These are phyloP conservation scores for Boletus sp. DNA, from an alignment of 768 basidiomycete genomes.

Conservation along the genomic window DNA sequence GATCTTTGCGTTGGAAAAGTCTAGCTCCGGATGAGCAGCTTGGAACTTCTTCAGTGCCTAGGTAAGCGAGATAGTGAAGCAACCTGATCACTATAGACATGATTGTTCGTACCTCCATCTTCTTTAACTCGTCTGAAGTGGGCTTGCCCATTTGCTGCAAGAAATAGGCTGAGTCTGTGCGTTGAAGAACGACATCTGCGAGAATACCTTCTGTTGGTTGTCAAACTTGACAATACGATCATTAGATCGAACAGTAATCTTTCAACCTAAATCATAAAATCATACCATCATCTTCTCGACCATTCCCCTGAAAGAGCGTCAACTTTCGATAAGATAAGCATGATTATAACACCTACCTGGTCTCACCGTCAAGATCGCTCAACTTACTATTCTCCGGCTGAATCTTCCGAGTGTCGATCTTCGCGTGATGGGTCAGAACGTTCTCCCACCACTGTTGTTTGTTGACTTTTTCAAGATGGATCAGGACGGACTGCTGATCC, in stretches of 20 bases:
- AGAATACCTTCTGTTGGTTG: conserved; percentile 42
- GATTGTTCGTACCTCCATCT: conserved; percentile 65
- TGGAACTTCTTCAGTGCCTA: conserved; percentile 89
- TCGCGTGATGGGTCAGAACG: conserved; percentile 91
- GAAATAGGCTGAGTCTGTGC: not conserved
- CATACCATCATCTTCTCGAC: conserved; percentile 99
- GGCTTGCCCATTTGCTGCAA: conserved; percentile 91
- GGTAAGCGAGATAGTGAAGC: not conserved
- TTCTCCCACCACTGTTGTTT: conserved; percentile 97
- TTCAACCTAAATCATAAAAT: conserved; percentile 37
- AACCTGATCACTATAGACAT: not conserved
- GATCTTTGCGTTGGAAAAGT: conserved; percentile 91
- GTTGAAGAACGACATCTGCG: not conserved
- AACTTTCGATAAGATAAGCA: conserved; percentile 2
- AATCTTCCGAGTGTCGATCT: conserved; percentile 95
- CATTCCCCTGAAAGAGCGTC: conserved; percentile 65
- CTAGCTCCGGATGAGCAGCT: conserved; percentile 86
- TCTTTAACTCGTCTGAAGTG: conserved; percentile 91
- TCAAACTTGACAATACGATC: conserved; percentile 36
- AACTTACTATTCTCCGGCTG: conserved; percentile 94
- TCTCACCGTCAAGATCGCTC: conserved; percentile 94
- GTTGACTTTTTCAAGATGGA: conserved; percentile 87
- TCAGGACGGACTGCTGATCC: conserved; percentile 67
- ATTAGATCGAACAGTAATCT: conserved; percentile 8
- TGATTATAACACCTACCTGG: conserved; percentile 53